Base-by-base conservation (phyloP, 345 rosid species). In the Odontarrhena argentea region DNA sequence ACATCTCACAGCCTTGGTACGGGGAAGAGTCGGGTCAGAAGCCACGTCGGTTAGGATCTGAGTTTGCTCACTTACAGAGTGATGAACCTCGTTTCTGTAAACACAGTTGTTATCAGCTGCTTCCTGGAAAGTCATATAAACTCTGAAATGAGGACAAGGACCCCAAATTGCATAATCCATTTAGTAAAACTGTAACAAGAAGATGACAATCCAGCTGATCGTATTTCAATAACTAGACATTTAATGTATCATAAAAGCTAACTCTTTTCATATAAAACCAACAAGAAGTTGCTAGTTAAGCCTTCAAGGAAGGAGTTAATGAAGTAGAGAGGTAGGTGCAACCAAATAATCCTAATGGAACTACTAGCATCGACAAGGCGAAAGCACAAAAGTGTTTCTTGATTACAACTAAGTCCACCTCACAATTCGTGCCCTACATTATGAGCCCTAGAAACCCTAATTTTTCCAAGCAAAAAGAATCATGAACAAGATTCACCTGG, bases 21-120 rank as follows among this genome's bases (percentile, higher is more conserved):
- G 84, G 25, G 96, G 92, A 67, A 88, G 92, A 47, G 96, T 86
- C 10, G 92, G 96, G 76, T 88, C 96, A 3, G 89, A 82, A 52
- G 89, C 89, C 24, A 86, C 92, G 60, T 84, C 88, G 36, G 83
- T 81, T 70, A 86, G 63, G 50, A 84, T 80, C 67, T 86, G 89
- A 38, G 96, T 84, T 28, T 80, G 78, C 70, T 86, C 96, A 4
- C 85, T 80, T 2, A 69, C 88, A 65, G 88, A 77, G 73, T 86
- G 96, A 68, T 79, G 84, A 13, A 88, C 88, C 77, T 86, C 96
- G 18, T 84, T 83, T 60, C 90, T 76, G 56, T 84, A 81, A 22
- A 88, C 89, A 65, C 92, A 86, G 47, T 76, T 67, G 63, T 77
- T 67, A 8, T 80, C 81, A 34, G 92, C 92, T 32, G 49, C 66